Conservation (phyloP, 441 rosid genomes). For the Gossypium davidsonii region DNA sequence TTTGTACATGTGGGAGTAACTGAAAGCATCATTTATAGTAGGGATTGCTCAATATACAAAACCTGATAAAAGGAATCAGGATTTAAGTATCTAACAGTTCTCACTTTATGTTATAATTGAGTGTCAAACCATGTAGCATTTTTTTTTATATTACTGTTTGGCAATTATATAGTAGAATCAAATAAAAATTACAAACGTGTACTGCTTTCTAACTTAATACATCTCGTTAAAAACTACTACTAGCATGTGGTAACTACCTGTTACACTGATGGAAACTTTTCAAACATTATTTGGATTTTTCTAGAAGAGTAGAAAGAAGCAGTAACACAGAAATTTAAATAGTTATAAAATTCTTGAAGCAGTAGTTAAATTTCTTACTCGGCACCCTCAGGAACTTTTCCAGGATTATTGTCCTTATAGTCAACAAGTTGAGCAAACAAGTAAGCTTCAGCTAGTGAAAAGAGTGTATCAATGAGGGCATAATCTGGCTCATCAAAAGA, state of each 20-base stretch:
- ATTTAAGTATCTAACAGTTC: not conserved
- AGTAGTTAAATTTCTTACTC: conserved; percentile 45
- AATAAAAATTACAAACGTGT: not conserved
- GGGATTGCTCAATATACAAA: conserved; percentile 3
- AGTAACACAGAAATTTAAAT: not conserved
- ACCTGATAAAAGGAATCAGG: not conserved
- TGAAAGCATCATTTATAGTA: conserved; percentile 22
- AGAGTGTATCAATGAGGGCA: conserved; percentile 91
- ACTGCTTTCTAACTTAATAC: not conserved
- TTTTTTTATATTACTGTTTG: not conserved
- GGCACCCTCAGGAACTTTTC: conserved; percentile 43
- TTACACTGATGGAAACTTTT: not conserved
- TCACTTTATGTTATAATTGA: not conserved
- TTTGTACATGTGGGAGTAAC: conserved; percentile 82
- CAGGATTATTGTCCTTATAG: conserved; percentile 73
- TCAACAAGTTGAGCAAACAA: conserved; percentile 96
- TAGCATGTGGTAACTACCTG: not conserved
- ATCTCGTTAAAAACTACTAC: not conserved
- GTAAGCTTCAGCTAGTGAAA: conserved; percentile 94
- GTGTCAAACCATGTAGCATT: not conserved
- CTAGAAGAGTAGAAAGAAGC: not conserved
- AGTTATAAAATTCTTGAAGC: not conserved
- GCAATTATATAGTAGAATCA: not conserved
- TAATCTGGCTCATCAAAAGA: conserved; percentile 95
- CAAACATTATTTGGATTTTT: not conserved